phyloP scores from a whole-genome alignment of 306 rosid genomes.

The Cucurbita moschata region DNA sequence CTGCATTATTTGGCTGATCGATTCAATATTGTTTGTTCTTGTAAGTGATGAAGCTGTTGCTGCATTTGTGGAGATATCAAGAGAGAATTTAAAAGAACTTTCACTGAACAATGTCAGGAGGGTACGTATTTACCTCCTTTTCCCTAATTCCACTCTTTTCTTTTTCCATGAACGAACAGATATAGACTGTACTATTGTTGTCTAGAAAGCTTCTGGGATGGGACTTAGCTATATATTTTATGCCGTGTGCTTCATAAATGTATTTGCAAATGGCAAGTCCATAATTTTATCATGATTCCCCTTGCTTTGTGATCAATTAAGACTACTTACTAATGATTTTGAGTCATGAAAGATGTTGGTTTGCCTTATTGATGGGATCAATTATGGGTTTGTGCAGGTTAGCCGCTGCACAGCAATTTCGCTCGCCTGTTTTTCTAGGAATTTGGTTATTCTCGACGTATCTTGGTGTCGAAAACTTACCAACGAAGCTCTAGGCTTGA shows the following conservation, averaged over 20 bases:
- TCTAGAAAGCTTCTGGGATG: not conserved
- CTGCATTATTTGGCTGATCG: not conserved
- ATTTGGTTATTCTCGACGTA: constrained; percentile 55
- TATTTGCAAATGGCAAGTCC: no score
- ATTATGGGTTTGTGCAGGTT: constrained; percentile 35
- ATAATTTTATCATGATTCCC: not conserved
- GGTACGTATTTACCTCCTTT: constrained; percentile 22
- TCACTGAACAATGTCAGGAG: constrained; percentile 52
- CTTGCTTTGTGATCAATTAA: not conserved
- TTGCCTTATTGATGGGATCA: not conserved
- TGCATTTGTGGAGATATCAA: constrained; percentile 54
- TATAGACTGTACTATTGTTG: not conserved
- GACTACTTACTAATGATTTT: not conserved
- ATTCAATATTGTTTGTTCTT: not conserved
- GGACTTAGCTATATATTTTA: not conserved
- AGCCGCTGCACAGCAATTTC: constrained; percentile 38
- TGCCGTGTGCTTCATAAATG: no score
- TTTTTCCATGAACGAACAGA: not conserved
- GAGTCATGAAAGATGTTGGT: not conserved
- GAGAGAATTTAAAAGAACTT: constrained; percentile 47
- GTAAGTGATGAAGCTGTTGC: constrained; percentile 77
- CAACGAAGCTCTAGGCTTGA: constrained; percentile 50
- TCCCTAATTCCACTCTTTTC: not conserved
- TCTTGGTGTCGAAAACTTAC: constrained; percentile 73
- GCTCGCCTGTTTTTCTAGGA: constrained; percentile 35